Evolutionary conservation across 1,139 yeast genomes (phyloP), one percentile per base, ranked within the genome.

Genomic region (Nadsonia commutata): DNA sequence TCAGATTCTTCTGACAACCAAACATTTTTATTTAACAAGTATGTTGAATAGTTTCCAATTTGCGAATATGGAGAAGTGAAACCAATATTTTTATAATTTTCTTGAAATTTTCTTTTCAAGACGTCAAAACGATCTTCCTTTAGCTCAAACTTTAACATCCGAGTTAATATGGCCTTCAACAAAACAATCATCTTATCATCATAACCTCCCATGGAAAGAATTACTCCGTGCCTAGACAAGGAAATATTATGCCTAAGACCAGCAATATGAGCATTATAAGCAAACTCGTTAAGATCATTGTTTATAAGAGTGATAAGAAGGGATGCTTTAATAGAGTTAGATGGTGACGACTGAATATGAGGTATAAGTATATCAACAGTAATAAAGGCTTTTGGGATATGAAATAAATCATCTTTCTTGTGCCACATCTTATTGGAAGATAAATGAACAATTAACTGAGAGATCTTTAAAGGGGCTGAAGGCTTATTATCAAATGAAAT

Each of bases 391-490:
- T 88, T 83, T 40, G 98, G 98, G 18, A 83, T 81, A 68, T 82
- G 76, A 56, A 90, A 84, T 41, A 80, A 76, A 52, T 90, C 95
- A 62, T 90, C 96, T 55, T 81, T 81, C 59, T 88, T 90, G 60
- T 71, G 85, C 98, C 98, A 90, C 33, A 85, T 66, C 53, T 69
- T 74, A 36, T 68, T 55, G 39, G 57, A 60, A 0, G 63, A 56
- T 40, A 64, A 63, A 21, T 66, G 66, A 53, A 69, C 74, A 36
- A 69, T 56, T 40, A 57, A 61, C 1, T 64, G 56, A 40, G 64
- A 64, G 23, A 66, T 59, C 48, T 64, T 51, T 43, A 78, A 56
- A 39, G 80, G 58, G 17, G 62, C 54, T 2, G 86, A 85, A 40
- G 66, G 65, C 43, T 62, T 64, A 18, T 60, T 58, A 20, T 55